Base-by-base conservation (phyloP, 2,329 filamentous ascomycete species). In the Rugonectria rugulosa region DNA sequence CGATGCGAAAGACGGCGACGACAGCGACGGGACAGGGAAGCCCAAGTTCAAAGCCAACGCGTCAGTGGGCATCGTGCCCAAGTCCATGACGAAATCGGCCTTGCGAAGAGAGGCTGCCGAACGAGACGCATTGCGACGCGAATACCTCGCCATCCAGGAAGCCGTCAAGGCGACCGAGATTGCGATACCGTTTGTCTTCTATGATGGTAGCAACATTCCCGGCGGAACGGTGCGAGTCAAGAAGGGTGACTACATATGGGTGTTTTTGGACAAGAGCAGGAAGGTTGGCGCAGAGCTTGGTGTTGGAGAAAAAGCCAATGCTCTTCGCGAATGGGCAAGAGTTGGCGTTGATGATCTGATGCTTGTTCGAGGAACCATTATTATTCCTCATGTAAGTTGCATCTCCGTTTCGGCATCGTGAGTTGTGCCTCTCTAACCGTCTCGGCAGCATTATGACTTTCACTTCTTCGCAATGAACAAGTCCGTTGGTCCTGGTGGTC, bases 401-500 rank as follows among this genome's bases (percentile, higher is more conserved):
- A 14, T 47, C 46, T 21, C 17, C 5, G 15, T 48, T 10, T 37
- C 57, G 46, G 54, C 53, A 23, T 41, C 49, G 21, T 32, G 41
- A 19, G 45, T 29, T 24, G 5, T 60, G 21, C 46, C 27, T 45
- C 20, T 62, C 63, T 70, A 60, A 67, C 58, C 52, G 55, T 51
- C 15, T 43, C 4, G 48, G 41, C 70, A 98, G 92, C 95, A 99
- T 74, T 97, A 96, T 71, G 94, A 98, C 63, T 92, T 99, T 72
- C 95, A 98, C 73, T 95, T 94, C 76, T 98, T 99, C 76, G 87
- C 97, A 71, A 89, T 96, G 73, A 97, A 98, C 73, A 91, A 89
- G 68, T 90, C 86, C 21, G 74, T 85, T 2, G 91, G 90, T 2
- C 88, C 90, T n/a, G 86, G 86, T 31, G 88, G 90, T 46, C 79